Conservation (phyloP, 148 eudicot species). For the Nepenthes mirabilis region DNA sequence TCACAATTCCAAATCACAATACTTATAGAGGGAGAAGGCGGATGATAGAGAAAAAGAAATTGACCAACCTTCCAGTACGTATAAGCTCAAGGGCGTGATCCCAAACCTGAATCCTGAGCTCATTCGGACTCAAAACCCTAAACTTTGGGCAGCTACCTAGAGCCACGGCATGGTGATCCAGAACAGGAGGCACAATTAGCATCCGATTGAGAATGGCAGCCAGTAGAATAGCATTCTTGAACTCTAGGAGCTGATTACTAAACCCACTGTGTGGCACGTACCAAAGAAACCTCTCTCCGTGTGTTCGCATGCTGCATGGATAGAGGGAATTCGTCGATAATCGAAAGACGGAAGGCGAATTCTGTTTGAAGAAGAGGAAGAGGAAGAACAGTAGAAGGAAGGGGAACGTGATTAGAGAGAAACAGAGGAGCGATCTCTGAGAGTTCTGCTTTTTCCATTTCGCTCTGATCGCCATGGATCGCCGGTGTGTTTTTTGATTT, state of each 20-base stretch:
- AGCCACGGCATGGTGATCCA: slow-evolving; percentile 91
- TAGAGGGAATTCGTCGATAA: slow-evolving; percentile 5
- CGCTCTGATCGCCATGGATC: neutral
- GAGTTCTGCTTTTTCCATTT: slow-evolving; percentile 26
- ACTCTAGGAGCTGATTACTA: slow-evolving; percentile 85
- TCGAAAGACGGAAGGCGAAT: slow-evolving; percentile 11
- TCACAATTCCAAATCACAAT: no score
- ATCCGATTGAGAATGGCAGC: slow-evolving; percentile 69
- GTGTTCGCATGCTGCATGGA: slow-evolving; percentile 12
- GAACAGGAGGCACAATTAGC: slow-evolving; percentile 67
- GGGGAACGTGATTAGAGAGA: slow-evolving; percentile 20
- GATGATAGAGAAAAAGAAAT: no score
- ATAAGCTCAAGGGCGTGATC: slow-evolving; percentile 52
- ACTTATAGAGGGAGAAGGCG: no score
- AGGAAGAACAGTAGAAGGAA: slow-evolving; percentile 15
- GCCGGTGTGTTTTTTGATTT: no score
- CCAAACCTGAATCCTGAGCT: slow-evolving; percentile 56
- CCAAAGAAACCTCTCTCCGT: slow-evolving; percentile 42
- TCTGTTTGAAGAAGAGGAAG: slow-evolving; percentile 16
- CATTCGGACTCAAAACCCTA: slow-evolving; percentile 52
- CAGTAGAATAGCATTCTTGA: slow-evolving; percentile 61
- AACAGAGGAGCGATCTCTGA: slow-evolving; percentile 10
- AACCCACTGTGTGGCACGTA: slow-evolving; percentile 96
- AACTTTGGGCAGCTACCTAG: slow-evolving; percentile 94
- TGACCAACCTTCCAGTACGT: slow-evolving; percentile 33